Conservation (phyloP, 345 rosid species). For the Isatis tinctoria region DNA sequence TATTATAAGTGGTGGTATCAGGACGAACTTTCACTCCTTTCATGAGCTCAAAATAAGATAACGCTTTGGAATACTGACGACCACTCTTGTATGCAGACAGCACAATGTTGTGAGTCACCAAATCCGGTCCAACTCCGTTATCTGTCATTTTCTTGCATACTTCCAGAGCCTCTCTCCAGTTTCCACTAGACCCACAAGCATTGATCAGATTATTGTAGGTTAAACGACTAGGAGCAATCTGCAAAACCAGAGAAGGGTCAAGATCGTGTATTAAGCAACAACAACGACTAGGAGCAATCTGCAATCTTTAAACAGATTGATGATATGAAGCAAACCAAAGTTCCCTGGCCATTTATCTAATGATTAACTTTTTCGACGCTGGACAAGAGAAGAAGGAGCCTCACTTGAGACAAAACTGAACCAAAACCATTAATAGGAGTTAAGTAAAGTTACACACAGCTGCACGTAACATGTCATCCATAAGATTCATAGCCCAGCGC, state of each 20-base stretch:
- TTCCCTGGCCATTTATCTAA: neutral
- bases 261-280: neutral
- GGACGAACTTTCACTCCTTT: constrained; percentile 80
- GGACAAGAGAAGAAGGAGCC: constrained; percentile 30
- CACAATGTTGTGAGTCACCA: constrained; percentile 87
- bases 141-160: constrained; percentile 90
- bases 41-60: constrained; percentile 87
- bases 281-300: neutral
- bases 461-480: constrained; percentile 79
- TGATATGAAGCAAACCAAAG: neutral
- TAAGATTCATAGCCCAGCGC: constrained; percentile 95
- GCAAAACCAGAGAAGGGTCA: constrained; percentile 30
- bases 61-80: constrained; percentile 69
- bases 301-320: neutral
- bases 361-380: neutral
- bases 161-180: constrained; percentile 92
- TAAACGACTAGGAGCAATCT: constrained; percentile 87
- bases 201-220: constrained; percentile 89
- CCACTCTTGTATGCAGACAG: constrained; percentile 86
- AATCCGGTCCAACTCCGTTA: constrained; percentile 96
- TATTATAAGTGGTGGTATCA: constrained; percentile 80
- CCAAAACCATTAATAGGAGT: constrained; percentile 35
- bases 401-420: constrained; percentile 35
- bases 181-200: constrained; percentile 95
- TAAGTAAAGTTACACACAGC: constrained; percentile 69